These are phyloP conservation scores for Fragosphaeria purpurea DNA, from an alignment of 2,329 filamentous ascomycete genomes.

Conservation along the genomic window DNA sequence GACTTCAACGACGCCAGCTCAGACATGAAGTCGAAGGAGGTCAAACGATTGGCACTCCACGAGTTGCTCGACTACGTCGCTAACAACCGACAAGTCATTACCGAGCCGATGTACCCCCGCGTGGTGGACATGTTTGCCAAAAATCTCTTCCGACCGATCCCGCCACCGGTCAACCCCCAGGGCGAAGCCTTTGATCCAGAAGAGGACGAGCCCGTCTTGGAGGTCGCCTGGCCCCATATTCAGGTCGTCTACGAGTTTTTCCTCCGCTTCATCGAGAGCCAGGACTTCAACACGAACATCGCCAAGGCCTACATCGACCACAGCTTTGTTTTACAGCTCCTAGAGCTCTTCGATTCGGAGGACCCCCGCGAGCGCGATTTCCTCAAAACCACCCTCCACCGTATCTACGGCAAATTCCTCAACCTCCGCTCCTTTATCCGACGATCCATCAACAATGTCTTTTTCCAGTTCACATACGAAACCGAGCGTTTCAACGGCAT, in stretches of 20 bases:
- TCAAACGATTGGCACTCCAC: slow-evolving; percentile 91
- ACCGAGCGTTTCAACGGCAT: slow-evolving; percentile 98
- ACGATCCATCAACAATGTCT: slow-evolving; percentile 98
- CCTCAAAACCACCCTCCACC: slow-evolving; percentile 92
- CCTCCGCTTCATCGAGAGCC: slow-evolving; percentile 95
- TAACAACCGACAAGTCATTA: slow-evolving; percentile 97
- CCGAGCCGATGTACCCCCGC: slow-evolving; percentile 95
- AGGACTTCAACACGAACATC: slow-evolving; percentile 99
- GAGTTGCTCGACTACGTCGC: slow-evolving; percentile 96
- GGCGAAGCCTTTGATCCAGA: slow-evolving; percentile 97
- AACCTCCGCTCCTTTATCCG: slow-evolving; percentile 96
- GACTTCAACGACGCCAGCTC: slow-evolving; percentile 98
- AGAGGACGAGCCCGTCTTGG: slow-evolving; percentile 93
- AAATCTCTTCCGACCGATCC: slow-evolving; percentile 94
- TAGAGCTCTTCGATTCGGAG: slow-evolving; percentile 98
- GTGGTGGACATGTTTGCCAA: slow-evolving; percentile 99
- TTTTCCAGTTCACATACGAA: slow-evolving; percentile 99
- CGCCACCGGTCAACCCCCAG: slow-evolving; percentile 93
- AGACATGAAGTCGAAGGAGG: slow-evolving; percentile 99
- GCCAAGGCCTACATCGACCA: slow-evolving; percentile 98
- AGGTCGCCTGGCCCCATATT: slow-evolving; percentile 98
- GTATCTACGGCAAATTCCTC: slow-evolving; percentile 98
- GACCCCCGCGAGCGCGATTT: slow-evolving; percentile 95
- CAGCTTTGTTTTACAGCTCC: slow-evolving; percentile 86
- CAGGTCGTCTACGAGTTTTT: slow-evolving; percentile 99